These are phyloP conservation scores for Saccharomyces hybrid DNA, from an alignment of 1,139 yeast genomes.

Conservation along the genomic window DNA sequence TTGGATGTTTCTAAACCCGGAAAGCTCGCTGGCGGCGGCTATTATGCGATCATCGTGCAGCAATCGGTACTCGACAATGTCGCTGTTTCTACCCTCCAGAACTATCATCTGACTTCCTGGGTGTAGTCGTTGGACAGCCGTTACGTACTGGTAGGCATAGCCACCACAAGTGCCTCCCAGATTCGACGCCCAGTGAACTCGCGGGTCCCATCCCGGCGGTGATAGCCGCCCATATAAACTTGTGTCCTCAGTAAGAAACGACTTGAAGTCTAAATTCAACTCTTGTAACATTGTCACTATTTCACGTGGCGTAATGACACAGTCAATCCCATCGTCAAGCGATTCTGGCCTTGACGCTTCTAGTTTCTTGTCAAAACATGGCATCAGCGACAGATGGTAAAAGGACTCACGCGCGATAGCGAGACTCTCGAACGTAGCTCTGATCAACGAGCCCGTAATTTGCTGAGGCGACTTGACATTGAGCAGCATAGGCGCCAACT, in stretches of 20 bases:
- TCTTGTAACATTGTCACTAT: slow-evolving; percentile 63
- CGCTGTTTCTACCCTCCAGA: slow-evolving; percentile 63
- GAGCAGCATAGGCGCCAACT: slow-evolving; percentile 55
- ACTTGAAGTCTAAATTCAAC: slow-evolving; percentile 35
- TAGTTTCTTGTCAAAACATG: slow-evolving; percentile 91
- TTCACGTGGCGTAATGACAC: slow-evolving; percentile 90
- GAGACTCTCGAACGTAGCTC: slow-evolving; percentile 44
- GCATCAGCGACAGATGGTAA: slow-evolving; percentile 86
- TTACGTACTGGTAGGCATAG: slow-evolving; percentile 58
- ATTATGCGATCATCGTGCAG: slow-evolving; percentile 35
- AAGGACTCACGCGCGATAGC: slow-evolving; percentile 34
- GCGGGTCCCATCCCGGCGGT: slow-evolving; percentile 30
- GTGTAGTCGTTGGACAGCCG: slow-evolving; percentile 31
- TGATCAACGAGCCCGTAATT: slow-evolving; percentile 74
- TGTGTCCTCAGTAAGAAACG: slow-evolving; percentile 23
- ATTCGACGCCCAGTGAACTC: slow-evolving; percentile 50
- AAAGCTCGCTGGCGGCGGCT: slow-evolving; percentile 69
- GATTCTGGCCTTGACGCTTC: slow-evolving; percentile 86
- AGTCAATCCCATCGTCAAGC: slow-evolving; percentile 62
- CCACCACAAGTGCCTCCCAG: slow-evolving; percentile 89
- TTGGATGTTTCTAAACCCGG: slow-evolving; percentile 92
- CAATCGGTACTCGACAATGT: slow-evolving; percentile 63
- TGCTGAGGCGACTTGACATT: slow-evolving; percentile 86
- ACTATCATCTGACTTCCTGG: slow-evolving; percentile 24
- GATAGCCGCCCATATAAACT: background rate